A percentile compares a stretch with the other conserved stretches of the same genome.
Evolutionary conservation across 805 yeast genomes (phyloP).

Genomic region (Metschnikowia hibisci): DNA sequence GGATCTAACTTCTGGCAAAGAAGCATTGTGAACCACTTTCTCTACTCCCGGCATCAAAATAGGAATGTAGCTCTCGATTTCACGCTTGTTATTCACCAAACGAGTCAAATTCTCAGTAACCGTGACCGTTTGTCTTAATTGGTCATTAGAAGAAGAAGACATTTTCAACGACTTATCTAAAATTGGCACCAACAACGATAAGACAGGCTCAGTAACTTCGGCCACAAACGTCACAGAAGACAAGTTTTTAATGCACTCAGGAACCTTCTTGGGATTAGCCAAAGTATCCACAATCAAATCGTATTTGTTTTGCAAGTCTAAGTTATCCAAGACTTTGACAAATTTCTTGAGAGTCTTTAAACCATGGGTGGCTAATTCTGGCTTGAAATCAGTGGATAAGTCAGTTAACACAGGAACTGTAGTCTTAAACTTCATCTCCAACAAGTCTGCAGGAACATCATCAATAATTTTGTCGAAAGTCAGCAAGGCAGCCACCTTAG

Average conservation of each 20-base stretch:
- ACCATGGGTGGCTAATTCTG: conserved; percentile 89
- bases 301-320: conserved; percentile 83
- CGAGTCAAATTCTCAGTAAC: conserved; percentile 95
- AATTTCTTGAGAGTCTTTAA: conserved; percentile 62
- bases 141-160: conserved; percentile 90
- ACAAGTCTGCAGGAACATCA: conserved; percentile 78
- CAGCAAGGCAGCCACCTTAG: conserved; percentile 76
- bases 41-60: conserved; percentile 85
- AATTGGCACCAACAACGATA: conserved; percentile 87
- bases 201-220: conserved; percentile 95
- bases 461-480: conserved; percentile 69
- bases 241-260: conserved; percentile 81
- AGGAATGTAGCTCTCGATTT: conserved; percentile 85
- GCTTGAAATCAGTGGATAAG: conserved; percentile 91
- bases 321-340: conserved; percentile 83
- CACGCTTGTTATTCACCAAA: conserved; percentile 88
- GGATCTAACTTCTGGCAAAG: conserved; percentile 94
- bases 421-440: conserved; percentile 74
- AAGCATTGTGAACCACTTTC: conserved; percentile 83
- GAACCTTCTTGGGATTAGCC: conserved; percentile 85
- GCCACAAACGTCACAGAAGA: conserved; percentile 96
- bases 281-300: conserved; percentile 80
- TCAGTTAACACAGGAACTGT: conserved; percentile 85
- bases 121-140: conserved; percentile 92
- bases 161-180: conserved; percentile 83